Base-by-base conservation (phyloP, 2,329 filamentous ascomycete genomes). In the Juglanconis juglandina region DNA sequence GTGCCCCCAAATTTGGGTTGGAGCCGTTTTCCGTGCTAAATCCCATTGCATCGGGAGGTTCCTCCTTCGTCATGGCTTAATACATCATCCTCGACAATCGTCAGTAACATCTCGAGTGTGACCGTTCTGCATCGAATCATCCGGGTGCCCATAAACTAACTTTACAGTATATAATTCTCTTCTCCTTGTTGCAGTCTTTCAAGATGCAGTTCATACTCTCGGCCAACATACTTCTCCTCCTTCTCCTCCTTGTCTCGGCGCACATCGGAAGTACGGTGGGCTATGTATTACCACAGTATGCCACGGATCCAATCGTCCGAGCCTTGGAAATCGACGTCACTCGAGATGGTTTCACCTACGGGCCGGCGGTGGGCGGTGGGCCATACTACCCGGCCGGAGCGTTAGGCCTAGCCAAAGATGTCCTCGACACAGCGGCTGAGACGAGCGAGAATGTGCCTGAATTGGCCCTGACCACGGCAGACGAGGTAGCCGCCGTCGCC, bases 361-460 rank as follows among this genome's bases (percentile, higher is more conserved):
- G 56, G 7, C 17, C 34, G 13, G 4, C 48, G 5, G 33, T 52
- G 13, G 56, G 46, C 11, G 61, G 61, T 8, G 61, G 61, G 9
- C 62, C 62, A 3, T 41, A 7, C 8, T 63, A 59, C 17, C 62
- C 62, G 11, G 3, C 32, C 2, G 62, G 62, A 30, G 24, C 24
- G 5, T 51, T 63, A 1, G 62, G 62, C 11, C 33, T 54, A 9
- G 62, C 62, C 17, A 63, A 63, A 33, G 51, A 53, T 30, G 59
- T 41, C 3, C 9, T 53, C n/a, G 62, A 63, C 30, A 33, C 53
- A 10, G 24, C 24, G 24, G 17, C 17, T 3, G 46, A 48, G 8
- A 24, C 7, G 10, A 48, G 35, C 10, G 6, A 42, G 34, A 35
- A 39, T 51, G 33, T 13, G 30, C 37, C 46, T 58, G 24, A 49